Conservation (phyloP, 495 filamentous ascomycete species). For the Opeltia flavorubescens region DNA sequence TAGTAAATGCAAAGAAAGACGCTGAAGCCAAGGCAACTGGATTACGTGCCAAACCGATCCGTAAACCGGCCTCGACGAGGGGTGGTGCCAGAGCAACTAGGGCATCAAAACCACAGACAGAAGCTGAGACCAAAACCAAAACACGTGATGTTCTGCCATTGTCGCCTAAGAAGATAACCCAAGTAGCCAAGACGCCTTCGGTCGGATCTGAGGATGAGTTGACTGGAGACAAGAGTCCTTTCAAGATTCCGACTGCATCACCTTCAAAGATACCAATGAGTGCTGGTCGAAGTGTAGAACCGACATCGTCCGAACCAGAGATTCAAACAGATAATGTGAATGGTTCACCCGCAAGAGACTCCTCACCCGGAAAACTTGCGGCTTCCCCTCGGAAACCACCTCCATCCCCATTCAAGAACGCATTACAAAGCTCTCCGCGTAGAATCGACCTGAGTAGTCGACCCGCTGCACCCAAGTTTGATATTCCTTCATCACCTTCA, state of each 20-base stretch:
- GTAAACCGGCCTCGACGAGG: constrained; percentile 23
- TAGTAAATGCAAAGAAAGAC: constrained; percentile 17
- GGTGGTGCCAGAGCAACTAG: constrained; percentile 9
- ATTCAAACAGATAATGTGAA: constrained; percentile 20
- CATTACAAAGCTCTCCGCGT: constrained; percentile 21
- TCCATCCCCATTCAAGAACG: constrained; percentile 36
- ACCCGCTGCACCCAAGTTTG: constrained; percentile 7
- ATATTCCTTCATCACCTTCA: constrained; percentile 5
- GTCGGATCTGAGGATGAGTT: constrained; percentile 39
- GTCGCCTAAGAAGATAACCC: constrained; percentile 43
- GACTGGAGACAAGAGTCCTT: constrained; percentile 26
- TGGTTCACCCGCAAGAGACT: constrained; percentile 11
- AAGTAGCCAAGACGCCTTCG: constrained; percentile 33
- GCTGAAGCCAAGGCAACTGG: constrained; percentile 20
- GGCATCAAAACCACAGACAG: not conserved
- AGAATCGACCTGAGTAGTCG: constrained; percentile 12
- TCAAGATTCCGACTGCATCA: constrained; percentile 24
- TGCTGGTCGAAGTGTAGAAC: constrained; percentile 16
- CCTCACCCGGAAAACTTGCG: constrained; percentile 21
- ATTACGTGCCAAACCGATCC: constrained; percentile 34
- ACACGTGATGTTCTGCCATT: constrained; percentile 20
- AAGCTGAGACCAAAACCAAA: not conserved
- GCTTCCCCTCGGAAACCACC: constrained; percentile 37
- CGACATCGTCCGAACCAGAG: constrained; percentile 23
- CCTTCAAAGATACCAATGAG: constrained; percentile 25